A percentile compares a stretch with the other conserved stretches of the same genome.
These are phyloP conservation scores for Neonectria punicea DNA, from an alignment of 2,329 filamentous ascomycete species.

Conservation along the genomic window DNA sequence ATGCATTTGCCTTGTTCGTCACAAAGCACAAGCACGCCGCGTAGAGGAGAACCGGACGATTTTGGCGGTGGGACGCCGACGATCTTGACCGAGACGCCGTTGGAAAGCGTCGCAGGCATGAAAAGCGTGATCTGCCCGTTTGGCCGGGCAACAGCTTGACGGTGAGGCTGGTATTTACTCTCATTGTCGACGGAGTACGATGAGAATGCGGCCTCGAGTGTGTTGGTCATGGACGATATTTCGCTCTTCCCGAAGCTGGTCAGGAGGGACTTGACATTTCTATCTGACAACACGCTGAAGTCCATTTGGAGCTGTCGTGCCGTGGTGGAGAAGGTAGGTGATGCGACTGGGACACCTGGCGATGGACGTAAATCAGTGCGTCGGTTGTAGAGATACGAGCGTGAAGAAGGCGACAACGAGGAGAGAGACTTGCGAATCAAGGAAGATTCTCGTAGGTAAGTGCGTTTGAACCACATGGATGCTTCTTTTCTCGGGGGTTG, in stretches of 20 bases:
- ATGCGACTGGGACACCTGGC: too few species aligned
- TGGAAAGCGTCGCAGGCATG: conserved; percentile 35
- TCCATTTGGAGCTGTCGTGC: too few species aligned
- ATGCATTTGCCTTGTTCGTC: conserved; percentile 10
- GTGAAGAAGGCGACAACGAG: too few species aligned
- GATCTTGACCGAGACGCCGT: conserved; percentile 38
- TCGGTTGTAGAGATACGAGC: too few species aligned
- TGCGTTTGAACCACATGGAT: too few species aligned
- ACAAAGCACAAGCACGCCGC: conserved; percentile 28
- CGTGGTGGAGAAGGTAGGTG: too few species aligned
- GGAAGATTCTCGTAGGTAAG: too few species aligned
- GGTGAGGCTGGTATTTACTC: conserved; percentile 32
- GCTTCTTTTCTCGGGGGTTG: too few species aligned
- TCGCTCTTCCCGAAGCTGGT: background rate
- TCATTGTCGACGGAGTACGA: conserved; percentile 26
- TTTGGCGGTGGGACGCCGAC: conserved; percentile 30
- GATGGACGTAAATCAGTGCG: too few species aligned
- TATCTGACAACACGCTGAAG: background rate
- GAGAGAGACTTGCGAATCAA: too few species aligned
- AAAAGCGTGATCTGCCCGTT: conserved; percentile 40
- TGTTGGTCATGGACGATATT: background rate
- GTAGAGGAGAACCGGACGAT: conserved; percentile 6
- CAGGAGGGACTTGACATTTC: background rate
- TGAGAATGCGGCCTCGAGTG: background rate
- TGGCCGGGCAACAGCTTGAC: conserved; percentile 34